Evolutionary conservation across 2,329 filamentous ascomycete genomes (phyloP).

Genomic region (Fonsecaea multimorphosa): DNA sequence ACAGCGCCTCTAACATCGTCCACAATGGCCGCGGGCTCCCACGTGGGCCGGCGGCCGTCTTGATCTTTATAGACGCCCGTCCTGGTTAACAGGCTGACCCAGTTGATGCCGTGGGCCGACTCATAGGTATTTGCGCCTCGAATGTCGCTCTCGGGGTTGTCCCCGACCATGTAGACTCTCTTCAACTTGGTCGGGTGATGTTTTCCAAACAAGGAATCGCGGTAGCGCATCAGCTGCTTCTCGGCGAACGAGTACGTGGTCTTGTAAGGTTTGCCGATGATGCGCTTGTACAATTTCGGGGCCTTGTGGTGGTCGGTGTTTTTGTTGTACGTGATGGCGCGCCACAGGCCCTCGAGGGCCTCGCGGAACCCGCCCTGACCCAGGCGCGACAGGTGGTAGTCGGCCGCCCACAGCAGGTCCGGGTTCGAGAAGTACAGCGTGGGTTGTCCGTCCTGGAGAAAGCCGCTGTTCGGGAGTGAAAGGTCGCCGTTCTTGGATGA

Average conservation of each 20-base stretch:
- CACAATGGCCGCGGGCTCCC: constrained; percentile 69
- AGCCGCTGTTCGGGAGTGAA: constrained; percentile 73
- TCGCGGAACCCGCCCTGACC: constrained; percentile 91
- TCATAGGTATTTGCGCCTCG: constrained; percentile 79
- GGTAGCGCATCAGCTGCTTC: constrained; percentile 68
- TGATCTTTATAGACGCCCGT: constrained; percentile 75
- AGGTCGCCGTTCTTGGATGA: constrained; percentile 72
- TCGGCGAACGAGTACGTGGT: constrained; percentile 86
- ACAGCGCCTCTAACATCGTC: constrained; percentile 79
- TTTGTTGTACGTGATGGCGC: constrained; percentile 64
- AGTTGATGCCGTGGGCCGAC: constrained; percentile 71
- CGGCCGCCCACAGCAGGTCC: constrained; percentile 87
- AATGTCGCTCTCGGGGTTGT: constrained; percentile 90
- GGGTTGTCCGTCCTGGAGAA: constrained; percentile 81
- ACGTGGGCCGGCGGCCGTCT: constrained; percentile 61
- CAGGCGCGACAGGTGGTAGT: constrained; percentile 81
- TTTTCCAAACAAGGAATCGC: constrained; percentile 53
- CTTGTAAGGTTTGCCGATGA: constrained; percentile 82
- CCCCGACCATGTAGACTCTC: constrained; percentile 92
- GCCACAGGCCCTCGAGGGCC: constrained; percentile 81
- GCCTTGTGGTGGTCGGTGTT: constrained; percentile 15
- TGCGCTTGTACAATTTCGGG: constrained; percentile 42
- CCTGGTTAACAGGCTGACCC: constrained; percentile 56
- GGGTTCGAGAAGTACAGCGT: constrained; percentile 86
- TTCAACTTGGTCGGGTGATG: constrained; percentile 57